phyloP scores from a whole-genome alignment of 2,329 filamentous ascomycete genomes.

The Penicillium palitans region DNA sequence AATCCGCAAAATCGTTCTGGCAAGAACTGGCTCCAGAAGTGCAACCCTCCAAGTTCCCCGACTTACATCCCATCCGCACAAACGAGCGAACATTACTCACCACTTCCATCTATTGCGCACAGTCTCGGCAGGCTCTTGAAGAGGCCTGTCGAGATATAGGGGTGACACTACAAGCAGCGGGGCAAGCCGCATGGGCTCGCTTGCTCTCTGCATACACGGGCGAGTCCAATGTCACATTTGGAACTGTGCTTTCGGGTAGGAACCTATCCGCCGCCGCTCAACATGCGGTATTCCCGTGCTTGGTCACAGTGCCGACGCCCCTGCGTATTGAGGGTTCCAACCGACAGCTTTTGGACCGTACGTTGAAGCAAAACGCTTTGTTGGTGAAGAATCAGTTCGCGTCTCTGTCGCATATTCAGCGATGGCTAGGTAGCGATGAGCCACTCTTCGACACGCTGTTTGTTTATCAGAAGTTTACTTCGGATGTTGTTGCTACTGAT shows the following conservation, averaged over 20 bases:
- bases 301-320: slow-evolving; percentile 75
- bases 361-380: slow-evolving; percentile 65
- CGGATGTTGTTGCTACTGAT: slow-evolving; percentile 18
- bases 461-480: slow-evolving; percentile 69
- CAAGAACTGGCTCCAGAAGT: slow-evolving; percentile 52
- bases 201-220: slow-evolving; percentile 75
- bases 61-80: slow-evolving; percentile 64
- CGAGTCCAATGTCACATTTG: slow-evolving; percentile 72
- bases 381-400: slow-evolving; percentile 71
- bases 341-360: slow-evolving; percentile 57
- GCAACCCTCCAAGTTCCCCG: slow-evolving; percentile 71
- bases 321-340: slow-evolving; percentile 59
- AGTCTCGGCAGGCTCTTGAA: slow-evolving; percentile 54
- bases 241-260: slow-evolving; percentile 76
- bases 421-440: slow-evolving; percentile 64
- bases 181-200: slow-evolving; percentile 76
- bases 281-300: slow-evolving; percentile 69
- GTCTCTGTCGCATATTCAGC: slow-evolving; percentile 70
- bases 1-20: slow-evolving; percentile 61
- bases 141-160: slow-evolving; percentile 56
- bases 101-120: slow-evolving; percentile 39
- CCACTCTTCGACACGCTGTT: slow-evolving; percentile 81
- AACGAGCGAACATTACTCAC: slow-evolving; percentile 37
- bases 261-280: slow-evolving; percentile 59
- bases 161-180: slow-evolving; percentile 73